Base-by-base conservation (phyloP, 2,329 filamentous ascomycete species). In the Grosmannia huntii region DNA sequence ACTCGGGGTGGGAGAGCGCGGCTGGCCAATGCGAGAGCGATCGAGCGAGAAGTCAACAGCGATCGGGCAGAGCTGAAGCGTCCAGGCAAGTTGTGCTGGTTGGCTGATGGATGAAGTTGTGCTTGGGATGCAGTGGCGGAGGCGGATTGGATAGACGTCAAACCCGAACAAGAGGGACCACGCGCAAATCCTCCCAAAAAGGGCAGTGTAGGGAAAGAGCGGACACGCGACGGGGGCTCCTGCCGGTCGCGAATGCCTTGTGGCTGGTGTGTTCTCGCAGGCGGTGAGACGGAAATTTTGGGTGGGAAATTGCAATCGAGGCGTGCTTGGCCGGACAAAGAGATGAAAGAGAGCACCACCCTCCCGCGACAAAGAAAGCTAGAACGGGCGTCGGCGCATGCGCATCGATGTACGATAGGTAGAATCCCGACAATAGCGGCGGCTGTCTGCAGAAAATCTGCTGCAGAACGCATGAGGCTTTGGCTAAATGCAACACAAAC, bases 211-310 rank as follows among this genome's bases (percentile, higher is more conserved):
- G 7, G 46, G 28, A 38, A 56, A 23, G 46, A 27, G 28, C 21
- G 55, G 44, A 55, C 41, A 55, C 53, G 53, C 53, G 53, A 55
- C 53, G 44, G 44, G 53, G n/a, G 12, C 23, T 53, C 31, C 31
- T 33, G 31, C 31, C 38, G n/a, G 52, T 54, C 36, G 52, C 36
- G 52, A 50, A 49, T 49, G 46, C 46, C 46, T 27, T 36, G 25
- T 21, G 50, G 27, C 50, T 36, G 28, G 23, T 49, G 46, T 10
- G 7, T 25, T 14, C 14, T 28, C 25, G 23, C 23, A 27, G 25
- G 48, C 48, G 48, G 48, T 50, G 48, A 50, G 48, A n/a, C 48
- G 7, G 25, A 50, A 50, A 28, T 19, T 27, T 27, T 19, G 25
- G 16, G 5, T 28, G 23, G 48, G 48, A 50, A 50, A 50, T 50